Conservation (phyloP, 2,329 filamentous ascomycete genomes). For the Fusarium euwallaceae region DNA sequence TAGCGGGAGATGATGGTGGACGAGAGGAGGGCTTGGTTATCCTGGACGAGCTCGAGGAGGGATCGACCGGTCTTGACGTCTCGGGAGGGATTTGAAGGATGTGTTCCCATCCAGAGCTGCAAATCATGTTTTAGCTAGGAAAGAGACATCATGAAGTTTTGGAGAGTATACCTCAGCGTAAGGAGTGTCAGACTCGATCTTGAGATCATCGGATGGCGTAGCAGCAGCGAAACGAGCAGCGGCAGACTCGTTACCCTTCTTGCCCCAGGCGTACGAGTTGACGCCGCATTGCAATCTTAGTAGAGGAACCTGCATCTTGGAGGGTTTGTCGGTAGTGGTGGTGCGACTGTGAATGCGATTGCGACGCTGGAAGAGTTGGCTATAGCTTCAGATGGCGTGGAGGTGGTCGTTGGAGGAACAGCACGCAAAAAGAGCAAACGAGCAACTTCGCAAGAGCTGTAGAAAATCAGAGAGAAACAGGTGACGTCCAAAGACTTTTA, state of each 20-base stretch:
- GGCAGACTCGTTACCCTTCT: constrained; percentile 87
- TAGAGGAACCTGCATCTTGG: constrained; percentile 79
- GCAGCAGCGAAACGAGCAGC: constrained; percentile 91
- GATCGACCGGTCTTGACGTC: constrained; percentile 87
- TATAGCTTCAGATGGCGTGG: not conserved
- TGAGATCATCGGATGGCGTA: constrained; percentile 80
- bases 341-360: constrained; percentile 4
- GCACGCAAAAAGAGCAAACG: not conserved
- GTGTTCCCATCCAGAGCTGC: constrained; percentile 98
- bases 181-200: constrained; percentile 86
- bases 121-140: not conserved
- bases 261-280: constrained; percentile 99
- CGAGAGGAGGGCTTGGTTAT: constrained; percentile 87
- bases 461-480: not conserved
- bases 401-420: not conserved
- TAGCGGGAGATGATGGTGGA: constrained; percentile 80
- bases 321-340: not conserved
- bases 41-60: constrained; percentile 87
- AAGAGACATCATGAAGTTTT: not conserved
- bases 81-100: constrained; percentile 94
- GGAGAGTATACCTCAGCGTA: constrained; percentile 82
- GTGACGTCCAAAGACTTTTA: not conserved
- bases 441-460: not conserved
- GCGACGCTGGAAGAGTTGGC: constrained; percentile 2
- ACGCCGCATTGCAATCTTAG: constrained; percentile 90